A percentile compares a stretch with the other conserved stretches of the same genome.
Evolutionary conservation across 306 rosid genomes (phyloP).

Genomic region (Pyrus bretschneideri): DNA sequence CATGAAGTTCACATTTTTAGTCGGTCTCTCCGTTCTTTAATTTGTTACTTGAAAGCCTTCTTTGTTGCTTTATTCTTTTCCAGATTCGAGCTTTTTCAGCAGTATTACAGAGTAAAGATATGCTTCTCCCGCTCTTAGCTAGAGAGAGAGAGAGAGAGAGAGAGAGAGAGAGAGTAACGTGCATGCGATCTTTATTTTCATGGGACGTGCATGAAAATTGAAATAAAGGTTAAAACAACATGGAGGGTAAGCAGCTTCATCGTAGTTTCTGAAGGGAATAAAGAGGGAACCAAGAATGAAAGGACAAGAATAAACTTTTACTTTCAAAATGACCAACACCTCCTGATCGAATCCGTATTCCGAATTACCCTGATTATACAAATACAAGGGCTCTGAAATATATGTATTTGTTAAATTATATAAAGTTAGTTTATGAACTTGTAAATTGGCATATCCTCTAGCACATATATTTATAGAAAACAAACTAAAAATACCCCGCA

Average conservation of each 20-base stretch:
- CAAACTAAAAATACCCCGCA: neutral
- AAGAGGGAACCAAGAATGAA: slow-evolving; percentile 36
- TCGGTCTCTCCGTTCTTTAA: slow-evolving; percentile 6
- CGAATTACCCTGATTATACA: neutral
- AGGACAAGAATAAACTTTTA: slow-evolving; percentile 89
- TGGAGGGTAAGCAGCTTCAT: slow-evolving; percentile 44
- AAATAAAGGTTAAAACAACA: slow-evolving; percentile 43
- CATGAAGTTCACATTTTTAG: slow-evolving; percentile 6
- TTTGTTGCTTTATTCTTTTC: slow-evolving; percentile 65
- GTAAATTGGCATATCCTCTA: neutral
- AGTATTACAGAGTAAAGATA: slow-evolving; percentile 23
- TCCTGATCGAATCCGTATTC: neutral
- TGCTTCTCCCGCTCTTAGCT: slow-evolving; percentile 20
- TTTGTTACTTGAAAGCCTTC: slow-evolving; percentile 34
- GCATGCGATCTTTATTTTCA: slow-evolving; percentile 50
- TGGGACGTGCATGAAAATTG: slow-evolving; percentile 64
- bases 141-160: neutral
- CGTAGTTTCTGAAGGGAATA: slow-evolving; percentile 55
- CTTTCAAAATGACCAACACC: slow-evolving; percentile 31
- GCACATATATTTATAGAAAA: neutral
- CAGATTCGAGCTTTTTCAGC: slow-evolving; percentile 53
- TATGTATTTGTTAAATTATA: no score
- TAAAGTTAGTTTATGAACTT: neutral
- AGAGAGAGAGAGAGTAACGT: slow-evolving; percentile 51
- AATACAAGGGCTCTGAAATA: neutral